These are phyloP conservation scores for Hibiscus syriacus DNA, from an alignment of 345 rosid species.

Conservation along the genomic window DNA sequence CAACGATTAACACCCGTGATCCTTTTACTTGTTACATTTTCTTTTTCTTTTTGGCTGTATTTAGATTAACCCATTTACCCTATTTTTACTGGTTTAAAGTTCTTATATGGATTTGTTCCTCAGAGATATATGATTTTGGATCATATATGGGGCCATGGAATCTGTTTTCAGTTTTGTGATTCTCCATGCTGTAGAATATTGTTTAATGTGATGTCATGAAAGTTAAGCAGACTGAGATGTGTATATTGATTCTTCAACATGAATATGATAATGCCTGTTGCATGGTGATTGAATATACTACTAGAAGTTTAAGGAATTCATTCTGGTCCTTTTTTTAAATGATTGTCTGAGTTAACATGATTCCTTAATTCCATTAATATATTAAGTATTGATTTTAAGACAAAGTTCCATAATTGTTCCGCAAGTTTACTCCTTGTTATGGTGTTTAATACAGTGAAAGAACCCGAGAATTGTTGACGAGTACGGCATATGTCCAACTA, in stretches of 20 bases:
- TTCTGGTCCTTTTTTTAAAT: background rate
- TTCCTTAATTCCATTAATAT: background rate
- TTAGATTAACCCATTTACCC: too few relatives aligned
- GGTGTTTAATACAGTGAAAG: conserved; percentile 49
- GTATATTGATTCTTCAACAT: background rate
- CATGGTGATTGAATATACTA: background rate
- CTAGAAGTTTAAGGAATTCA: background rate
- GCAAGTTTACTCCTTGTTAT: conserved; percentile 7
- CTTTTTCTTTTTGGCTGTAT: background rate
- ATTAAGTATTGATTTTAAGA: background rate
- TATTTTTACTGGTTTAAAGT: background rate
- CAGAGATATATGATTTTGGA: background rate
- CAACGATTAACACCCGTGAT: conserved; percentile 2
- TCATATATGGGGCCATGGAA: conserved; percentile 2
- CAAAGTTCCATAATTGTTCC: background rate
- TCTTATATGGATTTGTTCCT: background rate
- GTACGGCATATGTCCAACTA: conserved; percentile 79
- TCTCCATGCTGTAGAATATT: background rate
- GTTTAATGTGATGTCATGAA: background rate
- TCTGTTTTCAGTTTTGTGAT: background rate
- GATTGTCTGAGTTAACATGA: background rate
- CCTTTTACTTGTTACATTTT: background rate
- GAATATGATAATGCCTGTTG: background rate
- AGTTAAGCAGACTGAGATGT: background rate
- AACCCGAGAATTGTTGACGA: conserved; percentile 58